A percentile compares a stretch with the other conserved stretches of the same genome.
Evolutionary conservation across 805 yeast species (phyloP).

Genomic region (Saturnispora saitoi): DNA sequence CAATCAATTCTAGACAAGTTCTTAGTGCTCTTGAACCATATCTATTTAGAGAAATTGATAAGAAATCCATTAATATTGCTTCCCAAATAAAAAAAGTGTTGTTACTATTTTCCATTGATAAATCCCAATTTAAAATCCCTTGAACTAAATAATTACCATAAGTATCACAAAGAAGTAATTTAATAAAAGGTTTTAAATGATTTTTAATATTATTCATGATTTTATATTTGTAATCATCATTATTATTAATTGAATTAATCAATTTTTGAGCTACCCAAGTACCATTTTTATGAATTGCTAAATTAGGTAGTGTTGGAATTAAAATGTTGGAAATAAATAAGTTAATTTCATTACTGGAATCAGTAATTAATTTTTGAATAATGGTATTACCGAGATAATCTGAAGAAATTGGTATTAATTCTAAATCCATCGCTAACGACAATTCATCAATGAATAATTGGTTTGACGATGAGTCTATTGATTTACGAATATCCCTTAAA

Average conservation of each 20-base stretch:
- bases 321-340: conserved; percentile 74
- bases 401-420: conserved; percentile 81
- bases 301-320: conserved; percentile 73
- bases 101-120: not conserved
- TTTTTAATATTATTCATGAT: conserved; percentile 51
- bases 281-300: conserved; percentile 95
- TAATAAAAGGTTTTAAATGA: conserved; percentile 71
- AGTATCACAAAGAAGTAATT: conserved; percentile 84
- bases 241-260: conserved; percentile 51
- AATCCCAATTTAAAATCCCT: conserved; percentile 71
- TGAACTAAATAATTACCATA: conserved; percentile 96
- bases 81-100: conserved; percentile 78
- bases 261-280: conserved; percentile 99
- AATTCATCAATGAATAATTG: conserved; percentile 68
- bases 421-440: conserved; percentile 76
- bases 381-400: conserved; percentile 95
- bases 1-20: conserved; percentile 64
- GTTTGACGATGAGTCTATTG: conserved; percentile 24
- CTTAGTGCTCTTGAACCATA: conserved; percentile 94
- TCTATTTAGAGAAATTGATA: conserved; percentile 77
- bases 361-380: conserved; percentile 81
- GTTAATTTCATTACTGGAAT: conserved; percentile 60
- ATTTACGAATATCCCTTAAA: not conserved
- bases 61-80: conserved; percentile 65
- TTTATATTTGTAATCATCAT: conserved; percentile 27